Conservation (phyloP, 768 basidiomycete genomes). For the Lactifluus hygrophoroides region DNA sequence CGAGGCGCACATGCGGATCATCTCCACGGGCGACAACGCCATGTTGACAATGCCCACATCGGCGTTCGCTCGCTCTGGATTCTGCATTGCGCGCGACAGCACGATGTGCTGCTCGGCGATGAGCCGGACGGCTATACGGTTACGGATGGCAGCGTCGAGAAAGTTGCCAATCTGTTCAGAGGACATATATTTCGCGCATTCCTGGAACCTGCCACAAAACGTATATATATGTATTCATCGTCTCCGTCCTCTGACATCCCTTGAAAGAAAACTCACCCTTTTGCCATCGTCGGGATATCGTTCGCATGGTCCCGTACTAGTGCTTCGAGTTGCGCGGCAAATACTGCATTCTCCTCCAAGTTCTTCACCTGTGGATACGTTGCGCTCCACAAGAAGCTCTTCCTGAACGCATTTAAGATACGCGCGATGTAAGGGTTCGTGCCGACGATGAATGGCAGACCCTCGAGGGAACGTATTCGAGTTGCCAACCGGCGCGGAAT, state of each 20-base stretch:
- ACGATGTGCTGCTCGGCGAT: slow-evolving; percentile 91
- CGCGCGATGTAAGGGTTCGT: slow-evolving; percentile 81
- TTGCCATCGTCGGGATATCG: slow-evolving; percentile 86
- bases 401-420: slow-evolving; percentile 56
- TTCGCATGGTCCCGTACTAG: slow-evolving; percentile 74
- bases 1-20: slow-evolving; percentile 74
- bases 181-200: slow-evolving; percentile 77
- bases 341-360: slow-evolving; percentile 59
- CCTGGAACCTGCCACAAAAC: slow-evolving; percentile 61
- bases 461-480: slow-evolving; percentile 65
- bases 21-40: slow-evolving; percentile 57
- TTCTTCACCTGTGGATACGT: slow-evolving; percentile 56
- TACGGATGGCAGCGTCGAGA: slow-evolving; percentile 76
- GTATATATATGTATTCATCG: neutral
- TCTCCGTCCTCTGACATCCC: neutral
- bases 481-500: slow-evolving; percentile 70
- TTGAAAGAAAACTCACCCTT: slow-evolving; percentile 47
- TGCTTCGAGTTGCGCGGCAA: slow-evolving; percentile 57
- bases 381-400: slow-evolving; percentile 62
- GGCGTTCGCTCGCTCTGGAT: slow-evolving; percentile 30
- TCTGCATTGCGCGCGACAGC: slow-evolving; percentile 57
- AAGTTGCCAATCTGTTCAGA: slow-evolving; percentile 72
- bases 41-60: slow-evolving; percentile 70
- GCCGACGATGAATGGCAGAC: slow-evolving; percentile 80
- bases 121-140: slow-evolving; percentile 78